phyloP scores from a whole-genome alignment of 345 rosid species.

The Gossypium sturtianum region DNA sequence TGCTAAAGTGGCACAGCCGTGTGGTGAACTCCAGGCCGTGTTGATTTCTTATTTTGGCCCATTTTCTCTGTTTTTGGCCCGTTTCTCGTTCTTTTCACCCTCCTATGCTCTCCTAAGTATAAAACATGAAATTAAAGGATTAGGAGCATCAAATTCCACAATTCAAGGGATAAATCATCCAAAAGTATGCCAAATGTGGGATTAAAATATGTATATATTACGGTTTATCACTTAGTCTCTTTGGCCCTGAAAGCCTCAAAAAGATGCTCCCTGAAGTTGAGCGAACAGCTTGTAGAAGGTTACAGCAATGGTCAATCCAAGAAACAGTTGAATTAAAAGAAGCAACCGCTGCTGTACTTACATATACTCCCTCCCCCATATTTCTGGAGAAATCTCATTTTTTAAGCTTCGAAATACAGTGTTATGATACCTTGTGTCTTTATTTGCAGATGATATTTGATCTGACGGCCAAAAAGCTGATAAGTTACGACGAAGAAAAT shows the following conservation, averaged over 20 bases:
- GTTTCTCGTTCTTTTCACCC: too few species aligned
- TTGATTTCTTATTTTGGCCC: too few species aligned
- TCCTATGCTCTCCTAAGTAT: too few species aligned
- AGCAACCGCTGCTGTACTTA: slow-evolving; percentile 62
- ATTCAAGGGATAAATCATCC: too few species aligned
- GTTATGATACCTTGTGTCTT: slow-evolving; percentile 5
- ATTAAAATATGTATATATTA: too few species aligned
- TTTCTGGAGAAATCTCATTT: neutral
- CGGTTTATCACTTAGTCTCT: too few species aligned
- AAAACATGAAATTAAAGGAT: too few species aligned
- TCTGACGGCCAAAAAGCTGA: slow-evolving; percentile 86
- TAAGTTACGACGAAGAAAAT: slow-evolving; percentile 69
- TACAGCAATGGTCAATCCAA: slow-evolving; percentile 56
- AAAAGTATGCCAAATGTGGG: too few species aligned
- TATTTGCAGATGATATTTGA: slow-evolving; percentile 72
- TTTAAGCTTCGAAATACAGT: neutral
- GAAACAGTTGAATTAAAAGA: slow-evolving; percentile 64
- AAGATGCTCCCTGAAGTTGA: slow-evolving; percentile 82
- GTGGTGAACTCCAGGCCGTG: too few species aligned
- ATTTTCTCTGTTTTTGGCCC: too few species aligned
- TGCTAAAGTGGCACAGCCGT: too few species aligned
- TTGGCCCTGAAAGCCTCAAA: slow-evolving; percentile 74
- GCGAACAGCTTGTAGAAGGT: slow-evolving; percentile 35
- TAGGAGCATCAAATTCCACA: too few species aligned
- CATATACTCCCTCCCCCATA: neutral